A percentile compares a stretch with the other conserved stretches of the same genome.
Evolutionary conservation across 2,329 filamentous ascomycete species (phyloP).

Genomic region (Curvularia spicifera): DNA sequence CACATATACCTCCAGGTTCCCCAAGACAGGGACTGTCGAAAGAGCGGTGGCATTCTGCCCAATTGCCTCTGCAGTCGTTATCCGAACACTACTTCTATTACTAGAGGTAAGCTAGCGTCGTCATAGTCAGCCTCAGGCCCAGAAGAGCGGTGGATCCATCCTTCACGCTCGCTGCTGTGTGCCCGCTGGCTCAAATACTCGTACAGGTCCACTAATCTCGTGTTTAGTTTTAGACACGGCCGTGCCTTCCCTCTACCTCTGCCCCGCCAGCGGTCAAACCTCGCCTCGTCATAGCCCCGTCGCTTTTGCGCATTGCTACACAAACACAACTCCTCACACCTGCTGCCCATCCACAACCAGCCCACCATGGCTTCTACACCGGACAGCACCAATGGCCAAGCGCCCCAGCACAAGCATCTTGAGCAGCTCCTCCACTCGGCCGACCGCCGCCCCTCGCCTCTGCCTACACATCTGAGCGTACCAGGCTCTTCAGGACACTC

Average conservation of each 20-base stretch:
- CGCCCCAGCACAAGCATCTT: constrained; percentile 62
- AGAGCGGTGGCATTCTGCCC: constrained; percentile 40
- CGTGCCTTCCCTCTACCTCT: constrained; percentile 8
- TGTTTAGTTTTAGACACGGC: constrained; percentile 11
- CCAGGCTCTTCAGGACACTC: constrained; percentile 61
- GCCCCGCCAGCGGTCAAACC: constrained; percentile 10
- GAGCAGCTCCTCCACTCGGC: constrained; percentile 61
- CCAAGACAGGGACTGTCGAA: constrained; percentile 14
- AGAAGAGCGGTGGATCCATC: constrained; percentile 10
- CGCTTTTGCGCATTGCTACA: constrained; percentile 10
- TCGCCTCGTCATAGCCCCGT: constrained; percentile 11
- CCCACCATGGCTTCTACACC: constrained; percentile 44
- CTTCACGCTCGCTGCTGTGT: constrained; percentile 3
- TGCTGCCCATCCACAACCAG: constrained; percentile 20
- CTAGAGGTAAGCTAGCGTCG: constrained; percentile 1
- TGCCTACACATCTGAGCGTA: constrained; percentile 83
- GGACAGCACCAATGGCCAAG: constrained; percentile 28
- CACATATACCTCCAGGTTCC: constrained; percentile 11
- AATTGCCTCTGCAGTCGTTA: constrained; percentile 35
- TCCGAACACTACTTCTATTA: constrained; percentile 6
- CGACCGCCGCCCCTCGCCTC: constrained; percentile 77
- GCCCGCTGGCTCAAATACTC: constrained; percentile 2
- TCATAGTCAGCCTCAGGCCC: constrained; percentile 9
- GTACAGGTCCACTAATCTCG: constrained; percentile 12
- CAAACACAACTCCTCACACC: constrained; percentile 18